phyloP scores from a whole-genome alignment of 768 basidiomycete species.

The Flagelloscypha sp. region DNA sequence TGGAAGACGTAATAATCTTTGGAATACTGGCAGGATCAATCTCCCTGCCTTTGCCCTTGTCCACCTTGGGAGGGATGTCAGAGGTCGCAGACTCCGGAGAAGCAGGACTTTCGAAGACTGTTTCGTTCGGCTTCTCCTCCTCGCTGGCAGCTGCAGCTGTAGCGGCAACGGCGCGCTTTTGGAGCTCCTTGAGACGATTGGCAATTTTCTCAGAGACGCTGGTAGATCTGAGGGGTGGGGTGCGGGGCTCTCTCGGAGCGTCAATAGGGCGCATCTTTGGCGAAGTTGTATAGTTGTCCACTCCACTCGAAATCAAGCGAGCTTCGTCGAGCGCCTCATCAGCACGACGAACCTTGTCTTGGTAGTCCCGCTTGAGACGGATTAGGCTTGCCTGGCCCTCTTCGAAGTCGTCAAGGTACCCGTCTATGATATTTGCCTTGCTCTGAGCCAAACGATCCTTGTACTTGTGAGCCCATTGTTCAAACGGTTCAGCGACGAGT shows the following conservation, averaged over 20 bases:
- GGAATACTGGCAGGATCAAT: slow-evolving; percentile 26
- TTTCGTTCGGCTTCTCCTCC: slow-evolving; percentile 15
- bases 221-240: slow-evolving; percentile 52
- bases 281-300: slow-evolving; percentile 81
- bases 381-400: slow-evolving; percentile 56
- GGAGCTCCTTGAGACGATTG: slow-evolving; percentile 73
- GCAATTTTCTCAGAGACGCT: slow-evolving; percentile 86
- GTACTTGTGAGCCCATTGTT: slow-evolving; percentile 69
- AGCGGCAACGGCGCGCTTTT: slow-evolving; percentile 37
- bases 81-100: slow-evolving; percentile 23
- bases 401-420: slow-evolving; percentile 66
- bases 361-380: slow-evolving; percentile 70
- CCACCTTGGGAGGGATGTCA: slow-evolving; percentile 47
- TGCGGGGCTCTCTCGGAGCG: slow-evolving; percentile 29
- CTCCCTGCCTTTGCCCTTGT: slow-evolving; percentile 78
- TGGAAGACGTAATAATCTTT: slow-evolving; percentile 56
- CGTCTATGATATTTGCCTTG: slow-evolving; percentile 49
- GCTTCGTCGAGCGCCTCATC: slow-evolving; percentile 91
- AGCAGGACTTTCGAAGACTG: slow-evolving; percentile 14
- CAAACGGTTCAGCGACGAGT: slow-evolving; percentile 74
- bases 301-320: slow-evolving; percentile 30
- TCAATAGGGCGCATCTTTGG: slow-evolving; percentile 58
- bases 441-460: slow-evolving; percentile 58
- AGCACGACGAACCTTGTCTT: slow-evolving; percentile 70
- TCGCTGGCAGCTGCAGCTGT: slow-evolving; percentile 25